phyloP scores from a whole-genome alignment of 176 grass and related monocot species.

The Zea luxurians region DNA sequence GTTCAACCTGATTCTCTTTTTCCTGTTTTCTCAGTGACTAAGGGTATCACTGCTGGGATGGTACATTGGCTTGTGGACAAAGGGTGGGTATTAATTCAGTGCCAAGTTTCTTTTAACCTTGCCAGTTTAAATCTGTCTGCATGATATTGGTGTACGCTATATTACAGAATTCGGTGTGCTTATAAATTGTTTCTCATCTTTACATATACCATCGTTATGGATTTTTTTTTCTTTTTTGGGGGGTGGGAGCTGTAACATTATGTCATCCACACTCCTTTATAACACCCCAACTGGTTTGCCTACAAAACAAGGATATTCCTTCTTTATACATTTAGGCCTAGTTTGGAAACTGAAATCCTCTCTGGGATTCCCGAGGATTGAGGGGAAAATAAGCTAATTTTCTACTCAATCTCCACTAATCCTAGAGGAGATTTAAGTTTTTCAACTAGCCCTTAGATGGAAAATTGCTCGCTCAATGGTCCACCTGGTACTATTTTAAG shows the following conservation, averaged over 20 bases:
- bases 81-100: conserved; percentile 49
- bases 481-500: background rate
- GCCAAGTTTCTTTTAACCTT: conserved; percentile 5
- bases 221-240: background rate
- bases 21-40: conserved; percentile 97
- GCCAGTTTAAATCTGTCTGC: conserved; percentile 20
- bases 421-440: too few species aligned
- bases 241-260: background rate
- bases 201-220: too few species aligned
- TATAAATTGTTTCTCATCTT: background rate
- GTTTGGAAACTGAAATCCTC: too few species aligned
- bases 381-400: too few species aligned
- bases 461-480: background rate
- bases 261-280: background rate
- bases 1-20: conserved; percentile 95
- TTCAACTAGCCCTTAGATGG: background rate
- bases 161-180: background rate
- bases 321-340: background rate
- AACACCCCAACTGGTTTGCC: background rate
- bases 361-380: too few species aligned
- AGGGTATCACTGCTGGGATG: conserved; percentile 93
- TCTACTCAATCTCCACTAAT: too few species aligned
- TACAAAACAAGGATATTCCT: background rate
- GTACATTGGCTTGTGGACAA: conserved; percentile 95
- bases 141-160: background rate